Base-by-base conservation (phyloP, 2,329 filamentous ascomycete genomes). In the Neobulgaria alba region DNA sequence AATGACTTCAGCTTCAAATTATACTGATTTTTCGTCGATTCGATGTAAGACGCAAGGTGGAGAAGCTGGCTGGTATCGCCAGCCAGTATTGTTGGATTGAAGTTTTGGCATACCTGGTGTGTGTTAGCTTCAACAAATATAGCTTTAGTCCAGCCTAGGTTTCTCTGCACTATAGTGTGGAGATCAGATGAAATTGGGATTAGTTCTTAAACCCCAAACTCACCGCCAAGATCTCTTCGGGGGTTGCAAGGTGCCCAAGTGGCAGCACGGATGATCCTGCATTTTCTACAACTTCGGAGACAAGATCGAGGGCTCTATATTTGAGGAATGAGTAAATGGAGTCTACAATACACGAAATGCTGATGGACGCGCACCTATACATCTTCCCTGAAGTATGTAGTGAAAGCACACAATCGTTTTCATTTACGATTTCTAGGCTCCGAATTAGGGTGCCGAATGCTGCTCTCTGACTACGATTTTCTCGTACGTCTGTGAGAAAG, bases 181-280 rank as follows among this genome's bases (percentile, higher is more conserved):
- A 89, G 72, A 49, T 86, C 81, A 0, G 76, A 71, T 53, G 82
- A 86, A 1, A 68, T 63, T 1, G n/a, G n/a, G n/a, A n/a, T n/a
- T n/a, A n/a, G n/a, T n/a, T n/a, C n/a, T n/a, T n/a, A n/a, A n/a
- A n/a, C n/a, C n/a, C n/a, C n/a, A n/a, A n/a, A n/a, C n/a, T n/a
- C n/a, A n/a, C n/a, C n/a, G n/a, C n/a, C n/a, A n/a, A n/a, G n/a
- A n/a, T n/a, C n/a, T n/a, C n/a, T n/a, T n/a, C n/a, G n/a, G n/a
- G n/a, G n/a, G n/a, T n/a, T n/a, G n/a, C n/a, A n/a, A n/a, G n/a
- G n/a, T n/a, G n/a, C 23, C 23, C 23, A 12, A 12, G 7, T 7
- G 23, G 23, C 23, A 26, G 12, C 7, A 26, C 23, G 7, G 23
- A 7, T 26, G 23, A 7, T 26, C 23, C 23, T 7, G 23, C 23